phyloP scores from a whole-genome alignment of 169 alveolate genomes.

The Babesia ovata region DNA sequence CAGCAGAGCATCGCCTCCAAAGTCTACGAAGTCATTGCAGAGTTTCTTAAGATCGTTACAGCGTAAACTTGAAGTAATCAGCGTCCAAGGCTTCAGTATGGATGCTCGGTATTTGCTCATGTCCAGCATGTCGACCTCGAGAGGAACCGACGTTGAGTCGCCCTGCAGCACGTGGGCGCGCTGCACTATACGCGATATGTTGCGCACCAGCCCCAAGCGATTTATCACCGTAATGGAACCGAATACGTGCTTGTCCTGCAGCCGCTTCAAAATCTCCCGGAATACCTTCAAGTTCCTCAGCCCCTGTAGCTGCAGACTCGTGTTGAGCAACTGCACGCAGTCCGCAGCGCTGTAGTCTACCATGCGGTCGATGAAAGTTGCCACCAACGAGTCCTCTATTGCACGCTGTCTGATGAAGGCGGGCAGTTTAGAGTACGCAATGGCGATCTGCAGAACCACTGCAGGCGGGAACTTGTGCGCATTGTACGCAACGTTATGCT shows the following conservation, averaged over 20 bases:
- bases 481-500: constrained; percentile 68
- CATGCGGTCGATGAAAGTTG: constrained; percentile 58
- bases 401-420: constrained; percentile 65
- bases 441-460: constrained; percentile 66
- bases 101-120: constrained; percentile 36
- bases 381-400: constrained; percentile 62
- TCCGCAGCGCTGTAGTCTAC: constrained; percentile 61
- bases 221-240: constrained; percentile 47
- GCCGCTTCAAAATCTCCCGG: constrained; percentile 37
- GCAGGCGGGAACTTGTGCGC: constrained; percentile 67
- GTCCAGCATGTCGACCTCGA: constrained; percentile 34
- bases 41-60: constrained; percentile 27
- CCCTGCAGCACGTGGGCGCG: constrained; percentile 43
- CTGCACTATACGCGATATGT: constrained; percentile 46
- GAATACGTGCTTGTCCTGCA: constrained; percentile 49
- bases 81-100: constrained; percentile 56
- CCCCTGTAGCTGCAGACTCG: constrained; percentile 63
- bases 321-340: constrained; percentile 64
- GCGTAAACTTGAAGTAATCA: constrained; percentile 21
- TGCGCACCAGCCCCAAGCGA: constrained; percentile 56
- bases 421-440: constrained; percentile 67
- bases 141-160: constrained; percentile 7
- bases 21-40: constrained; percentile 31
- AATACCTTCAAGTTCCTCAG: constrained; percentile 43
- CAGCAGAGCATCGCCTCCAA: constrained; percentile 52